Evolutionary conservation across 345 rosid species (phyloP).

Genomic region (Eucalyptus victrix): DNA sequence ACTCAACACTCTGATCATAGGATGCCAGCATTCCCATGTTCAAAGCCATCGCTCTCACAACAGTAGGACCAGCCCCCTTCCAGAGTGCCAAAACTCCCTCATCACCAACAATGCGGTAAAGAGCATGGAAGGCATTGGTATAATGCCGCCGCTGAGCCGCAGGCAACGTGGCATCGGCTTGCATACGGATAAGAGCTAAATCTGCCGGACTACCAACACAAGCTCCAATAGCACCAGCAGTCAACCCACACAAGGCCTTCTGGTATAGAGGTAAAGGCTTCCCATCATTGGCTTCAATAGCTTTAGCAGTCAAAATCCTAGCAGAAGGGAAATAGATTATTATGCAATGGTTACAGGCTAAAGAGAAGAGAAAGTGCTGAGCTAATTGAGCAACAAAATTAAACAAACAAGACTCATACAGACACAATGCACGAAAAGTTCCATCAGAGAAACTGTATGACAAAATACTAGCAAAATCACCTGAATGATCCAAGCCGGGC

Average conservation of each 20-base stretch:
- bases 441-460: neutral
- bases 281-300: slow-evolving; percentile 82
- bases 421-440: neutral
- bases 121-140: slow-evolving; percentile 94
- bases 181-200: slow-evolving; percentile 97
- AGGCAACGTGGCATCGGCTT: slow-evolving; percentile 93
- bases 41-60: slow-evolving; percentile 98
- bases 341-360: neutral
- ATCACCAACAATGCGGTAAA: slow-evolving; percentile 63
- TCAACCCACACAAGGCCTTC: slow-evolving; percentile 94
- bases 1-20: slow-evolving; percentile 92
- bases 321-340: neutral
- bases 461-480: slow-evolving; percentile 17
- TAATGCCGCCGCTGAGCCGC: slow-evolving; percentile 87
- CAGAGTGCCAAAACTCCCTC: slow-evolving; percentile 96
- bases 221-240: slow-evolving; percentile 99
- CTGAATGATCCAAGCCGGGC: slow-evolving; percentile 96
- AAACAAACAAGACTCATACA: neutral
- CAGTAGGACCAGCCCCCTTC: slow-evolving; percentile 99
- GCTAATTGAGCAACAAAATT: neutral
- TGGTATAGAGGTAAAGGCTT: slow-evolving; percentile 96
- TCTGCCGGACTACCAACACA: slow-evolving; percentile 88
- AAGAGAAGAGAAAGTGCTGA: neutral
- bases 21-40: slow-evolving; percentile 99
- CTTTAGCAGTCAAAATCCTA: slow-evolving; percentile 86